Percentiles rank a stretch among this genome's conserved stretches.
phyloP scores from a whole-genome alignment of 441 rosid species.

The Syzygium malaccense region DNA sequence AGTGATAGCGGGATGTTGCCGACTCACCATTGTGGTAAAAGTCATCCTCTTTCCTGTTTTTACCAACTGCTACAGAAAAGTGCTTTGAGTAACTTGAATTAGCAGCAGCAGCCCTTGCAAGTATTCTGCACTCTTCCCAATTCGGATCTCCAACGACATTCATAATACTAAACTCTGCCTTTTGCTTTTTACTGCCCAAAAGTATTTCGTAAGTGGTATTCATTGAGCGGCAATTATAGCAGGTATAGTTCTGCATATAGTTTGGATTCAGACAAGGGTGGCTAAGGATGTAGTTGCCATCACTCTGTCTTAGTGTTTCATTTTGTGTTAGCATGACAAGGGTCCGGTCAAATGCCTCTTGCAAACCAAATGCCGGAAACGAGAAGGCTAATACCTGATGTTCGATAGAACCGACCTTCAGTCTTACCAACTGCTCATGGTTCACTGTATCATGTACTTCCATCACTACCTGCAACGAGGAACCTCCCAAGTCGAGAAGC shows the following conservation, averaged over 20 bases:
- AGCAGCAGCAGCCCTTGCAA: constrained; percentile 41
- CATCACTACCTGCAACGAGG: constrained; percentile 47
- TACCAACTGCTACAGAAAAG: constrained; percentile 3
- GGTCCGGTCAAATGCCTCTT: constrained; percentile 53
- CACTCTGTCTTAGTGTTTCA: constrained; percentile 6
- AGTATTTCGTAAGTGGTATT: constrained; percentile 2
- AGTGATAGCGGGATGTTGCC: neutral
- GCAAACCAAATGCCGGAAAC: constrained; percentile 43
- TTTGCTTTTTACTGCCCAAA: constrained; percentile 6
- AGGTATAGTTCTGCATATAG: constrained; percentile 34
- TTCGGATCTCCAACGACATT: constrained; percentile 39
- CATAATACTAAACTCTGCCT: neutral
- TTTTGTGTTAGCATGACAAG: constrained; percentile 26
- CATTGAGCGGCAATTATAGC: constrained; percentile 20
- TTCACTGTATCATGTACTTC: constrained; percentile 23
- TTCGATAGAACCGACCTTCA: constrained; percentile 22
- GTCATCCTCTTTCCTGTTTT: constrained; percentile 21
- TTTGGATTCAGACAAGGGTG: constrained; percentile 47
- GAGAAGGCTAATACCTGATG: constrained; percentile 37
- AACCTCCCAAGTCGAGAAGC: constrained; percentile 64
- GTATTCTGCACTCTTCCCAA: constrained; percentile 41
- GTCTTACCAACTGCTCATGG: constrained; percentile 23
- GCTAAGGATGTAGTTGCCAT: constrained; percentile 15
- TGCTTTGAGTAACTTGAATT: constrained; percentile 28
- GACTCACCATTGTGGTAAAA: constrained; percentile 24